Percentiles rank a stretch among this genome's conserved stretches.
Conservation (phyloP, 2,329 filamentous ascomycete genomes). For the Stenocarpella maydis region DNA sequence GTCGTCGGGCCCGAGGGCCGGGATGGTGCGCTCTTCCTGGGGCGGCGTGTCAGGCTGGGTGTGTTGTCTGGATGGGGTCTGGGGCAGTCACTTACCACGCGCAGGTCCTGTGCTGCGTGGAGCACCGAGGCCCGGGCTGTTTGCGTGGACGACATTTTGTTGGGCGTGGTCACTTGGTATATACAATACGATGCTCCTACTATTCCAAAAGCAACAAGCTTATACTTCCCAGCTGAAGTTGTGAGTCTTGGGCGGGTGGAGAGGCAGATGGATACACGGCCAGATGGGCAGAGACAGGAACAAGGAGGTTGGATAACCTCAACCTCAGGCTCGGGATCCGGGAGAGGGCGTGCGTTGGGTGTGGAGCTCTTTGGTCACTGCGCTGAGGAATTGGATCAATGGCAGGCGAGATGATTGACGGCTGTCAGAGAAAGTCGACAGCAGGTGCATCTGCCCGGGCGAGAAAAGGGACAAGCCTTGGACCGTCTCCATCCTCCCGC, state of each 20-base stretch:
- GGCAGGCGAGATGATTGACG: conserved; percentile 11
- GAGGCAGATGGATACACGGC: not conserved
- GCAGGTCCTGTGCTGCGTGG: conserved; percentile 60
- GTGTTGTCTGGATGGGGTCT: not conserved
- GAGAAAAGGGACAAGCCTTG: conserved; percentile 7
- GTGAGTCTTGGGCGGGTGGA: not conserved
- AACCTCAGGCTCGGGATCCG: not conserved
- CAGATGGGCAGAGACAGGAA: not conserved
- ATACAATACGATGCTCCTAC: not conserved
- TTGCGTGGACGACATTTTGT: conserved; percentile 40
- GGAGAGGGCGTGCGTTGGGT: not conserved
- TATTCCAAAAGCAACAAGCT: not conserved
- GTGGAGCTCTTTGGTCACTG: conserved; percentile 19
- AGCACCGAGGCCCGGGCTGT: conserved; percentile 61
- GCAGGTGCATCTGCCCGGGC: conserved; percentile 17
- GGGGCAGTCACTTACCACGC: conserved; percentile 50
- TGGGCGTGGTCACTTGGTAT: not conserved
- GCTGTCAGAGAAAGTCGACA: not conserved
- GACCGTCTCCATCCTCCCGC: conserved; percentile 32
- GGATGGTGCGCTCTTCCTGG: conserved; percentile 64
- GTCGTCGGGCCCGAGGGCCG: conserved; percentile 62
- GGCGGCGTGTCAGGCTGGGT: conserved; percentile 27
- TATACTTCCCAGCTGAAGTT: no score
- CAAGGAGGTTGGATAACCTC: conserved; percentile 21
- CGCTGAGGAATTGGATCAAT: conserved; percentile 7